Base-by-base conservation (phyloP, 768 basidiomycete genomes). In the Nidula microcarpa region DNA sequence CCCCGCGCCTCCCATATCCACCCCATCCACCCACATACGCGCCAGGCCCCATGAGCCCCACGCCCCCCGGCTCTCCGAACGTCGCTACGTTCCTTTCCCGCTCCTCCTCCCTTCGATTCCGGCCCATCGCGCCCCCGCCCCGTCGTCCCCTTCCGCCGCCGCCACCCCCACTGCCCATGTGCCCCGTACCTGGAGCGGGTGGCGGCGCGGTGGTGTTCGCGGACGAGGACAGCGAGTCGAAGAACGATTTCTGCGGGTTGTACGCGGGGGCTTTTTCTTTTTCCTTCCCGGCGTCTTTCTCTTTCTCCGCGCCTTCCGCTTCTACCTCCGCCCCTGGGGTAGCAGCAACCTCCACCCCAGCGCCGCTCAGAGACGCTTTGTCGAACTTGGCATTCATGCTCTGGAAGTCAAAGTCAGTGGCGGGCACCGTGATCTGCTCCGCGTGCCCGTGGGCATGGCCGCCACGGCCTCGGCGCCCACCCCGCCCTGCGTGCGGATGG, bases 11-110 rank as follows among this genome's bases (percentile, higher is more conserved):
- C 0, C 87, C 82, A 68, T 82, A 82, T 11, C 85, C 86, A 36
- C 87, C 86, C 85, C 87, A 89, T 14, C 85, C 87, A 47, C 82
- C 79, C n/a, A 88, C 85, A 68, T 89, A 89, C 9, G 84, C 85
- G 37, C 87, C 87, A 30, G 88, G 88, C 0, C 89, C 89, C 75
- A 90, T 78, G 49, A 89, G 65, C 5, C 89, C 88, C 14, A 88
- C 80, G 47, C 87, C 87, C 9, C 89, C 89, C 6, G 90, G 84
- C 65, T 93, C 91, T 2, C 91, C 91, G 75, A 94, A 94, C 6
- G 91, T 93, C 33, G 87, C 87, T 7, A 93, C 83, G 60, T 93
- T 93, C 68, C 80, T 83, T 67, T 91, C 89, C 55, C 91, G 70
- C 64, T 93, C 91, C 60, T 92, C 91, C 59, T 93, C 90, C 43